These are phyloP conservation scores for Gypsophila paniculata DNA, from an alignment of 179 eudicot genomes.

Conservation along the genomic window DNA sequence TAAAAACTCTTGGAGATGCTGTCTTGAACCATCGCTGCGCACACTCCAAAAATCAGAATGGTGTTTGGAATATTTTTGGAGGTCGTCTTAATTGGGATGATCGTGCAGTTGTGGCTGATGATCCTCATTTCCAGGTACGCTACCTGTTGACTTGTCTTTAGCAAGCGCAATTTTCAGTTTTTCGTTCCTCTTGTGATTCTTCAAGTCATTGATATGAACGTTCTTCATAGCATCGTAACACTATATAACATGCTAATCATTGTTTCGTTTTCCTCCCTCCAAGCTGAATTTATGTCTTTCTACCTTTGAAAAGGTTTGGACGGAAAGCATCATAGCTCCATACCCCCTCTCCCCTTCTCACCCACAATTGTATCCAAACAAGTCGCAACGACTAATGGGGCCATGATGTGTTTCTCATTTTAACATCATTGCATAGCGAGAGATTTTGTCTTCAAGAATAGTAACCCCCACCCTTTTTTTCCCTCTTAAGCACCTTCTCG, in stretches of 20 bases:
- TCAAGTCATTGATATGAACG: conserved; percentile 1
- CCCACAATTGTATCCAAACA: too few relatives aligned
- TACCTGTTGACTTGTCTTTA: conserved; percentile 5
- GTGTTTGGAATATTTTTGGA: conserved; percentile 94
- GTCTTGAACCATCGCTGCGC: conserved; percentile 98
- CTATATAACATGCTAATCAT: neutral
- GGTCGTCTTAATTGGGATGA: conserved; percentile 99
- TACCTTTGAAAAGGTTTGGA: too few relatives aligned
- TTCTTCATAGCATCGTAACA: neutral
- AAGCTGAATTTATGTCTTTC: too few relatives aligned
- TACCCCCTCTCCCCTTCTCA: too few relatives aligned
- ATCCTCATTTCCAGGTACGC: conserved; percentile 94
- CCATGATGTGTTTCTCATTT: too few relatives aligned
- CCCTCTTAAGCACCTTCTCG: neutral
- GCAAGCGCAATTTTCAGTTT: neutral
- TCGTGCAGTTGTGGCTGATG: conserved; percentile 93
- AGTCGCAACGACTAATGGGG: too few relatives aligned
- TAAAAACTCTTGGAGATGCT: conserved; percentile 88
- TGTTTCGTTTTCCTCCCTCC: too few relatives aligned
- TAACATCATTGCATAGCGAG: too few relatives aligned
- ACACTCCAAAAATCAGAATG: conserved; percentile 65
- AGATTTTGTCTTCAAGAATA: neutral
- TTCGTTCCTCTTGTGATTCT: neutral
- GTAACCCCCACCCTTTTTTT: neutral
- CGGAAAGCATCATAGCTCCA: too few relatives aligned